Conservation (phyloP, 805 yeast species). For the Pichia thaimueangensis region DNA sequence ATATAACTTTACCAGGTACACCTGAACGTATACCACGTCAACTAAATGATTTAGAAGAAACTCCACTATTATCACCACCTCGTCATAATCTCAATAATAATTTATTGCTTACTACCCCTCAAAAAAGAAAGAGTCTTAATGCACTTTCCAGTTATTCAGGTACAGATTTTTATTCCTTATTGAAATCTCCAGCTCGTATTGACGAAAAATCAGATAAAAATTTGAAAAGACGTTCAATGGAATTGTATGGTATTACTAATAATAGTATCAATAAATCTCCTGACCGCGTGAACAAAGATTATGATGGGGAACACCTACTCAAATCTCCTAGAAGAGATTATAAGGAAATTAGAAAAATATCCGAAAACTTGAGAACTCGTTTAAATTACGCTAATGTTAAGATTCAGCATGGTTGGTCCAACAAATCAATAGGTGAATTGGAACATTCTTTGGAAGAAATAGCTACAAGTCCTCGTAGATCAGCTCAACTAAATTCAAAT, state of each 20-base stretch:
- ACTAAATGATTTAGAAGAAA: conserved; percentile 20
- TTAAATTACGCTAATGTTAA: conserved; percentile 32
- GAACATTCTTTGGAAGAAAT: conserved; percentile 23
- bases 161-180: conserved; percentile 30
- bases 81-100: conserved; percentile 4
- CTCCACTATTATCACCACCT: conserved; percentile 32
- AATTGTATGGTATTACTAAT: conserved; percentile 26
- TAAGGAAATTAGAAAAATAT: conserved; percentile 30
- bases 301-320: conserved; percentile 7
- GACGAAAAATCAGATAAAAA: conserved; percentile 6
- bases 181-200: conserved; percentile 29
- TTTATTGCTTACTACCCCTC: conserved; percentile 21
- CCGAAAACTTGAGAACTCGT: conserved; percentile 31
- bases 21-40: conserved; percentile 12
- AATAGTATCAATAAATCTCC: conserved; percentile 20
- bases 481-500: conserved; percentile 7
- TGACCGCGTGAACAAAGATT: conserved; percentile 14
- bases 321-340: conserved; percentile 20
- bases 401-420: conserved; percentile 33
- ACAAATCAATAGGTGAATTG: conserved; percentile 25
- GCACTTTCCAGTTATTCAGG: conserved; percentile 8
- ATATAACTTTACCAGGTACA: conserved; percentile 25
- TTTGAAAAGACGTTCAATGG: conserved; percentile 29
- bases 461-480: conserved; percentile 13
- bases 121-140: conserved; percentile 21